Conservation (phyloP, 2,329 filamentous ascomycete genomes). For the Rugonectria rugulosa region DNA sequence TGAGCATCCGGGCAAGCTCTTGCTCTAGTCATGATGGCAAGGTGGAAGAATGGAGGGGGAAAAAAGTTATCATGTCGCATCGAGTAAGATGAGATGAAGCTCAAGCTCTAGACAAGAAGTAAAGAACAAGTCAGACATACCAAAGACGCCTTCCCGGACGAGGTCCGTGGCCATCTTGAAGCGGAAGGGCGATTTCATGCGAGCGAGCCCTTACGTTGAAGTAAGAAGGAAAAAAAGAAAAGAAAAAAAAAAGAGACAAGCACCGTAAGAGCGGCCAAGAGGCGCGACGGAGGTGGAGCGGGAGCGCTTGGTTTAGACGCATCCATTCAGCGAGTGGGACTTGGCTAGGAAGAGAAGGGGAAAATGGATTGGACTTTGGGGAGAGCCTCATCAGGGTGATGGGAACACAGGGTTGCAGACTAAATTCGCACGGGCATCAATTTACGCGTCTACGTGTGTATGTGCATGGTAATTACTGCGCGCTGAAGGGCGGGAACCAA, state of each 20-base stretch:
- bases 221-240: constrained; percentile 7
- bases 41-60: background rate
- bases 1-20: background rate
- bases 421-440: background rate
- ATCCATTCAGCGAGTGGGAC: constrained; percentile 2
- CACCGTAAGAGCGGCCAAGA: constrained; percentile 9
- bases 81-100: background rate
- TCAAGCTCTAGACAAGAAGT: background rate
- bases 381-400: too few relatives aligned
- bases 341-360: background rate
- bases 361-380: too few relatives aligned
- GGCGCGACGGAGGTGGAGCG: constrained; percentile 18
- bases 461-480: too few relatives aligned
- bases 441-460: background rate
- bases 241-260: constrained; percentile 6
- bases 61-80: background rate
- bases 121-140: constrained; percentile 47
- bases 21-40: background rate
- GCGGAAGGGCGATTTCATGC: constrained; percentile 43
- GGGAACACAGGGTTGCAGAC: too few relatives aligned
- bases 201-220: constrained; percentile 28
- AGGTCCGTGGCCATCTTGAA: constrained; percentile 62
- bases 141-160: constrained; percentile 65
- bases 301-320: constrained; percentile 7
- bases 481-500: too few relatives aligned